These are phyloP conservation scores for Debaryomycetaceae sp. DNA, from an alignment of 1,139 yeast genomes.

Conservation along the genomic window DNA sequence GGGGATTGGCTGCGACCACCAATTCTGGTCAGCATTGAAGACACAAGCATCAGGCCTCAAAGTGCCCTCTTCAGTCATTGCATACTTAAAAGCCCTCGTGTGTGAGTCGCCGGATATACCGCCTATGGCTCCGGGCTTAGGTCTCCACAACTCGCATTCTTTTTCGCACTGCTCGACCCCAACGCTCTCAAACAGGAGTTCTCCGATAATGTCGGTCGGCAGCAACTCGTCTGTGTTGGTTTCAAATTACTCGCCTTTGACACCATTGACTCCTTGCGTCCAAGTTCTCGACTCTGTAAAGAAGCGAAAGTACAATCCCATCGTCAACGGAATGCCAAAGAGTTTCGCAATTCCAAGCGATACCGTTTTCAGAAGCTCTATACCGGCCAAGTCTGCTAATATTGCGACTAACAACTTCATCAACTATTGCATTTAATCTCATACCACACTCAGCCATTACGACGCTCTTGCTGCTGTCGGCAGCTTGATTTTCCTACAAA, in stretches of 20 bases:
- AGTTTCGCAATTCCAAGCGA: background rate
- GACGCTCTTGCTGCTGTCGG: background rate
- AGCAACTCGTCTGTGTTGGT: slow-evolving; percentile 6
- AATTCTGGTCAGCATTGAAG: slow-evolving; percentile 22
- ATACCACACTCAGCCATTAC: background rate
- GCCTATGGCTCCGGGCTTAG: background rate
- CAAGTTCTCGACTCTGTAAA: background rate
- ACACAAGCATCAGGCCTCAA: background rate
- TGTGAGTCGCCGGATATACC: background rate
- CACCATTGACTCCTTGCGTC: slow-evolving; percentile 13
- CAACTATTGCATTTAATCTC: background rate
- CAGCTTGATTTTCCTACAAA: background rate
- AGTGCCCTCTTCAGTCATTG: background rate
- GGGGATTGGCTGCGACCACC: slow-evolving; percentile 16
- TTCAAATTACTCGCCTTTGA: slow-evolving; percentile 9
- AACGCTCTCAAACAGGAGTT: slow-evolving; percentile 1
- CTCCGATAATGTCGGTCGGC: slow-evolving; percentile 5
- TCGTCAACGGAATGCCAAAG: background rate
- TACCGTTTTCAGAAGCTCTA: background rate
- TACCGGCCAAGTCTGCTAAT: background rate
- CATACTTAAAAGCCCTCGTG: background rate
- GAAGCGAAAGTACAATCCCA: background rate
- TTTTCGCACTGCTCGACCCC: background rate
- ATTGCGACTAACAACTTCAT: background rate
- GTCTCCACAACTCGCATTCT: background rate